A percentile compares a stretch with the other conserved stretches of the same genome.
Evolutionary conservation across 2,329 filamentous ascomycete genomes (phyloP).

Genomic region (Colletotrichum brevisporum): DNA sequence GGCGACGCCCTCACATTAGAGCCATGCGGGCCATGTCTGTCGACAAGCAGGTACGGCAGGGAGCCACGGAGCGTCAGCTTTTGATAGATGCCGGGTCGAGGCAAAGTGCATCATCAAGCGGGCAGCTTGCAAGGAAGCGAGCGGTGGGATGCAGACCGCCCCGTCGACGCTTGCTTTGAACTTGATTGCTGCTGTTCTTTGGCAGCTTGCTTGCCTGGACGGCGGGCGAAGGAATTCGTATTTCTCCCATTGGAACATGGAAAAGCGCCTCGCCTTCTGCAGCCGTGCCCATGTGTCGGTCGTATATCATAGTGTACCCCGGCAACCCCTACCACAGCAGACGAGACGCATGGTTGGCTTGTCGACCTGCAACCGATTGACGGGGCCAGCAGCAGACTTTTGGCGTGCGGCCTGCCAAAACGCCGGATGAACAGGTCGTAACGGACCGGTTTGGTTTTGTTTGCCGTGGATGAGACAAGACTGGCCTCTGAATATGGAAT

Average conservation of each 20-base stretch:
- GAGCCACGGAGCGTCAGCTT: conserved; percentile 6
- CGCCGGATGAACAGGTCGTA: conserved; percentile 24
- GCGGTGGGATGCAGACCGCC: conserved; percentile 30
- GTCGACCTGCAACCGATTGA: conserved; percentile 23
- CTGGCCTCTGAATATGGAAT: conserved; percentile 3
- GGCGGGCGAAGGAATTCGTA: conserved; percentile 11
- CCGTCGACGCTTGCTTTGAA: conserved; percentile 6
- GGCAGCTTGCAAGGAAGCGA: conserved; percentile 21
- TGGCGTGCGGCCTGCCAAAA: conserved; percentile 1
- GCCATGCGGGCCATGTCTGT: conserved; percentile 16
- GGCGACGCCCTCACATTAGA: conserved; percentile 19
- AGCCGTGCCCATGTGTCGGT: conserved; percentile 22
- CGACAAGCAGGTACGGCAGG: conserved; percentile 22
- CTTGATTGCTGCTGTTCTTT: conserved; percentile 6
- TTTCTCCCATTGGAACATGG: conserved; percentile 12
- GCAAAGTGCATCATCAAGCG: conserved; percentile 16
- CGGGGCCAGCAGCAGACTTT: conserved; percentile 10
- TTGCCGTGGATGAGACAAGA: neutral
- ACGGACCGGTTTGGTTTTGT: conserved; percentile 5
- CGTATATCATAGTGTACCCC: neutral
- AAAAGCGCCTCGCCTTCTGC: conserved; percentile 22
- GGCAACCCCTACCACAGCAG: conserved; percentile 19
- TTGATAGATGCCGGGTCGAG: conserved; percentile 30
- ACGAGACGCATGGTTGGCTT: conserved; percentile 29
- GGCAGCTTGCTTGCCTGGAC: neutral